Percentiles rank a stretch among this genome's conserved stretches.
Conservation (phyloP, 2,329 filamentous ascomycete genomes). For the Scedosporium boydii region DNA sequence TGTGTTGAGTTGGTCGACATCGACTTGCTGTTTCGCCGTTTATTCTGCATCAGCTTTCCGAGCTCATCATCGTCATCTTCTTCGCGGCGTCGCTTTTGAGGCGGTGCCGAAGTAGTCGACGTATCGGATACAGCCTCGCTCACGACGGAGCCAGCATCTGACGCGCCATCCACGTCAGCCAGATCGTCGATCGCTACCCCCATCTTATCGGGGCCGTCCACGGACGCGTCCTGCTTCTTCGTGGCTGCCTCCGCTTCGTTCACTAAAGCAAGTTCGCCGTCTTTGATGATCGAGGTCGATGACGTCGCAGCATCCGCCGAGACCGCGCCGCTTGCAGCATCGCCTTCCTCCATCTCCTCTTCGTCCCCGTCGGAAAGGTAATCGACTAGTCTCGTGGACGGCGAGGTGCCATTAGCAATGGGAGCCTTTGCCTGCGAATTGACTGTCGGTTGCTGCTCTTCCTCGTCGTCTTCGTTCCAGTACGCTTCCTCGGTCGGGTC, state of each 20-base stretch:
- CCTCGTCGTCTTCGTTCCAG: constrained; percentile 69
- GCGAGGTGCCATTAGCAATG: constrained; percentile 27
- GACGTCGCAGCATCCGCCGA: constrained; percentile 38
- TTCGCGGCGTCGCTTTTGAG: constrained; percentile 83
- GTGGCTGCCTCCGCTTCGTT: neutral
- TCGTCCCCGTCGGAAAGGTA: constrained; percentile 84
- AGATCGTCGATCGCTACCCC: constrained; percentile 12
- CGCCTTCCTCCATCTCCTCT: constrained; percentile 15
- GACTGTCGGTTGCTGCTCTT: constrained; percentile 15
- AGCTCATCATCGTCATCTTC: constrained; percentile 85
- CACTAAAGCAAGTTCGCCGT: neutral
- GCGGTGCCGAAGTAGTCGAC: constrained; percentile 66
- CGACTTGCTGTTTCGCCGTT: constrained; percentile 51
- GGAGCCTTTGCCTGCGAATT: constrained; percentile 2
- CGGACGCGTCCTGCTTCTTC: constrained; percentile 9
- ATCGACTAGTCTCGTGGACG: constrained; percentile 67
- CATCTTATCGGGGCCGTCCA: constrained; percentile 11
- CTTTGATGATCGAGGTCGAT: neutral
- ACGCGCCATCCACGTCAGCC: constrained; percentile 10
- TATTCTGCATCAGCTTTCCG: constrained; percentile 65
- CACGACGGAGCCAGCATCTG: constrained; percentile 9
- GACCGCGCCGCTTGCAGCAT: neutral
- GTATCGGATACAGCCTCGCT: constrained; percentile 23
- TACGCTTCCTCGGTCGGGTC: constrained; percentile 87
- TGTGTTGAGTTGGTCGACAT: constrained; percentile 19